phyloP scores from a whole-genome alignment of 352 stramenopile species.

The Phytophthora macrochlamydospora region DNA sequence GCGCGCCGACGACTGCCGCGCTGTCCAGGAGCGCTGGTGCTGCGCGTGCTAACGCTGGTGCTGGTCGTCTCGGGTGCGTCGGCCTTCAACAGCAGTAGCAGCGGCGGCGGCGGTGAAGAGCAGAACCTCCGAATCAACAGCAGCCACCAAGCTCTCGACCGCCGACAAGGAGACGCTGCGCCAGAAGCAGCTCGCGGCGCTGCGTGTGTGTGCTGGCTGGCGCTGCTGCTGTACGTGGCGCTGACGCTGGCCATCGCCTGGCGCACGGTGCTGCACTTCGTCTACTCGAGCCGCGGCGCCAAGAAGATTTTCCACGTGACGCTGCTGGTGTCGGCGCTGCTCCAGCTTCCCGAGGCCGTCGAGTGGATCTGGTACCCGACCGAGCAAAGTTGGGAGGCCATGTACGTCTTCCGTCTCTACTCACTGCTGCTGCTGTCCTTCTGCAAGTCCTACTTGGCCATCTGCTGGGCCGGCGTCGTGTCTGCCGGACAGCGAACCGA shows the following conservation, averaged over 20 bases:
- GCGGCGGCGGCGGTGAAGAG: neutral
- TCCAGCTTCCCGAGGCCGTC: conserved; percentile 71
- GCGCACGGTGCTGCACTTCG: conserved; percentile 68
- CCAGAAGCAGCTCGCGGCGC: conserved; percentile 44
- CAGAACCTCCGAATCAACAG: conserved; percentile 1
- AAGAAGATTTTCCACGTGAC: conserved; percentile 82
- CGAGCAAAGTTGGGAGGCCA: conserved; percentile 65
- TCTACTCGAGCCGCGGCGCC: conserved; percentile 45
- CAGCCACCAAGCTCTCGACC: conserved; percentile 11
- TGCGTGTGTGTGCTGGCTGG: conserved; percentile 64
- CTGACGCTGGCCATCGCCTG: conserved; percentile 65
- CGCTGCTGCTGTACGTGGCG: conserved; percentile 63
- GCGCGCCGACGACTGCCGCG: conserved; percentile 10
- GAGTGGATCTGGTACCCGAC: conserved; percentile 65
- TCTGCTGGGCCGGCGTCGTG: conserved; percentile 85
- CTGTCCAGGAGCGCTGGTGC: too few relatives aligned
- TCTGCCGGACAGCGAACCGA: conserved; percentile 68
- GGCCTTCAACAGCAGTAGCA: conserved; percentile 9
- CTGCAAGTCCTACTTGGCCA: conserved; percentile 83
- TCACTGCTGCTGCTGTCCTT: conserved; percentile 71
- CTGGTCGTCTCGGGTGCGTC: conserved; percentile 8
- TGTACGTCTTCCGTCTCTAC: conserved; percentile 73
- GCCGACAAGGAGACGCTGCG: conserved; percentile 12
- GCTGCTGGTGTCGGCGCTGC: conserved; percentile 63
- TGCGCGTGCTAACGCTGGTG: conserved; percentile 9